Base-by-base conservation (phyloP, 257 asterid genomes). In the Eucommia ulmoides region DNA sequence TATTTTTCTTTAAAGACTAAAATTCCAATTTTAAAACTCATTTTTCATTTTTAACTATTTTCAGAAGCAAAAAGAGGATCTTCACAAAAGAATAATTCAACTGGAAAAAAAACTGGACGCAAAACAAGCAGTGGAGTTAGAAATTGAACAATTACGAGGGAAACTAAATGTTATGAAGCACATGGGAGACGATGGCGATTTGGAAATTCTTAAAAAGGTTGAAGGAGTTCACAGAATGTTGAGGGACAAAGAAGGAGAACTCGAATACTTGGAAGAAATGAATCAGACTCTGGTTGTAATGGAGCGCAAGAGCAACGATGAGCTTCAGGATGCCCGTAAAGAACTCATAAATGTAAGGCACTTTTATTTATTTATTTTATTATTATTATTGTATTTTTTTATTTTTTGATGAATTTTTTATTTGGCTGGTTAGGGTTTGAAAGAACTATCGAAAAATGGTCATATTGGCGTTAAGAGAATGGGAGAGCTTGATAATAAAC, bases 271-370 rank as follows among this genome's bases (percentile, higher is more conserved):
- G 56, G 78, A 73, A 41, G 49, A 74, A 33, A 52, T 79, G 55
- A 80, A 81, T 75, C 93, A 79, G 58, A 65, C 81, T 45, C 65
- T 83, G 33, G 61, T 86, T n/a, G 69, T 79, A 45, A 72, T 74
- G 73, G 96, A 91, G 65, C 88, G 84, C 58, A 83, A 67, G 62
- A 70, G 76, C 65, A 91, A 85, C 54, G 85, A 78, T 19, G 94
- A 80, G 70, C 74, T 91, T 59, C 98, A 86, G 65, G 98, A 85
- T 19, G 96, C 98, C 20, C 88, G 94, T 19, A 91, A 79, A 77
- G 98, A 82, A 63, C 57, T 91, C 83, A 56, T 83, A 62, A 75
- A 81, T 56, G 99, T 91, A 69, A 80, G 85, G 61, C 35, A 55
- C 41, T 45, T 41, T 55, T 1, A 25, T 24, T 46, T 17, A 24